Conservation (phyloP, 176 grass and related monocot species). For the Oryza meridionalis region DNA sequence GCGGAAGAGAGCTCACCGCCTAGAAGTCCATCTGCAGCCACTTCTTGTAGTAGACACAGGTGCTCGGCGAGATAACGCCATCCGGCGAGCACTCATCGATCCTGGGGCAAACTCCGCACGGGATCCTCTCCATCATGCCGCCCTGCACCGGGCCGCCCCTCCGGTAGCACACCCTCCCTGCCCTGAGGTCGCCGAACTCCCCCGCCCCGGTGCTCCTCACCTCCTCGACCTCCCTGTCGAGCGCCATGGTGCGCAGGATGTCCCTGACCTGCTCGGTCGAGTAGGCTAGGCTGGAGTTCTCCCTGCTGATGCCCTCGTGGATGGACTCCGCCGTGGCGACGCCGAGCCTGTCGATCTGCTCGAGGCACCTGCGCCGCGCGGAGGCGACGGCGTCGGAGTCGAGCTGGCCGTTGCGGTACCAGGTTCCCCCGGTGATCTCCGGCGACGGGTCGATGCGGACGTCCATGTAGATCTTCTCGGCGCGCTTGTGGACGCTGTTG, state of each 20-base stretch:
- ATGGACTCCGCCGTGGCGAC: conserved; percentile 46
- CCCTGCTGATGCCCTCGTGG: conserved; percentile 39
- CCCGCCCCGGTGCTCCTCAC: conserved; percentile 61
- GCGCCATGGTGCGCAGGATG: conserved; percentile 56
- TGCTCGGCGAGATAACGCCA: conserved; percentile 62
- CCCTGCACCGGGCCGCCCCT: conserved; percentile 16
- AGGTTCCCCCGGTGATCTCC: conserved; percentile 64
- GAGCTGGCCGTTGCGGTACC: conserved; percentile 66
- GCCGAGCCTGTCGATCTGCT: conserved; percentile 51
- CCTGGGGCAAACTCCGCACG: conserved; percentile 70
- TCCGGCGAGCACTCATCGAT: conserved; percentile 66
- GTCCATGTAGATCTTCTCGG: conserved; percentile 69
- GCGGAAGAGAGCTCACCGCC: conserved; percentile 24
- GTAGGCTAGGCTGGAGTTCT: conserved; percentile 17
- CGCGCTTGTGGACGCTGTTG: conserved; percentile 46
- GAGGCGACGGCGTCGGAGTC: conserved; percentile 51
- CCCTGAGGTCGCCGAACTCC: conserved; percentile 43
- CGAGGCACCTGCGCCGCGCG: conserved; percentile 49
- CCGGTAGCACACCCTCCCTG: conserved; percentile 53
- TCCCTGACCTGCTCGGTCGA: conserved; percentile 53
- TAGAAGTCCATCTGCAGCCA: conserved; percentile 80
- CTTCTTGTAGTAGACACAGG: conserved; percentile 71
- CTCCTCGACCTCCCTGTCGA: conserved; percentile 69
- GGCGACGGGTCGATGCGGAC: conserved; percentile 54
- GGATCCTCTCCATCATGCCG: conserved; percentile 57